Evolutionary conservation across 192 early-diverging fungal species (phyloP), one percentile per base, ranked within the genome.

Genomic region (Linnemannia exigua): DNA sequence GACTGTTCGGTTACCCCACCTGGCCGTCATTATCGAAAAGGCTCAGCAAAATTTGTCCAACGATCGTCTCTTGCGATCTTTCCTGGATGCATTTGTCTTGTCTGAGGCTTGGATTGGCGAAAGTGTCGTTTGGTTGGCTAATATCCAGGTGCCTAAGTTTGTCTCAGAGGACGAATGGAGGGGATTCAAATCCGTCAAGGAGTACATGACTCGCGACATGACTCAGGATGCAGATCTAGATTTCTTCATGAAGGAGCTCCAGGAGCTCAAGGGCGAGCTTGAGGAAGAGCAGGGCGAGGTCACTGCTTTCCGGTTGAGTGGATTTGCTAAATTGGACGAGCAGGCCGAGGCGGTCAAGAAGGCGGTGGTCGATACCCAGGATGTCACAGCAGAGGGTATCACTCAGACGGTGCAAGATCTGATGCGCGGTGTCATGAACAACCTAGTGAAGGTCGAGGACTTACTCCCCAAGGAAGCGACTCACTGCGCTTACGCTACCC

Each of bases 71-170:
- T 37, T 85, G 36, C 68, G 77, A 28, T 58, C 54, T 7, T 85
- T 85, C 72, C 41, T 85, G 67, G 83, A 85, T 22, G 54, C 83
- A 0, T 79, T 79, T 72, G 38, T 75, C 20, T 63, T 79, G n/a
- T 85, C 83, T 2, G 83, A 85, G 54, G 83, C 77, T 22, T 85
- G 83, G 83, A 85, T 85, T 25, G 83, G 77, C 22, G 83, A 85
- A n/a, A 85, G 83, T 72, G 77, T 85, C 3, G 83, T 72, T 31
- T 85, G 83, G 83, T 48, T 85, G 16, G 73, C 73, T 54, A 85
- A 85, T 28, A 85, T 85, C 12, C 68, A 79, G 69, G 69, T 72
- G 3, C 83, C 83, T 0, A 46, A 48, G 0, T 85, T 85, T 79
- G 77, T 85, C 33, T 76, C 76, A 5, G 44, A 79, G 31, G 83